Conservation (phyloP, 805 yeast species). For the Pichia occidentalis region DNA sequence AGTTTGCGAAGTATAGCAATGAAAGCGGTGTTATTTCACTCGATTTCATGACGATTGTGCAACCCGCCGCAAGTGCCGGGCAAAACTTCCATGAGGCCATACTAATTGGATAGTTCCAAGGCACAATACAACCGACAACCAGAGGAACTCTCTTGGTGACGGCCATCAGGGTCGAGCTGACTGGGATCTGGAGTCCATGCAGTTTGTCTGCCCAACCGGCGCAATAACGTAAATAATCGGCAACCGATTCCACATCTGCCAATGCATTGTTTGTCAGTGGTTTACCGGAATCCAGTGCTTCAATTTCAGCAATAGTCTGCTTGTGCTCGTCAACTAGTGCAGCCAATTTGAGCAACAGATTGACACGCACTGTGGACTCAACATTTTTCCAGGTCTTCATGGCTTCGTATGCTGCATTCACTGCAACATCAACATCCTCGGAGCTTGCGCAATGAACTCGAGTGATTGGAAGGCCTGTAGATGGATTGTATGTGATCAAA, state of each 20-base stretch:
- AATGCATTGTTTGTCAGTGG: slow-evolving; percentile 42
- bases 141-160: slow-evolving; percentile 63
- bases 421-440: slow-evolving; percentile 46
- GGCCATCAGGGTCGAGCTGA: slow-evolving; percentile 44
- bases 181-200: slow-evolving; percentile 36
- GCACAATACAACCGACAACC: slow-evolving; percentile 63
- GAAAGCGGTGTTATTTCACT: slow-evolving; percentile 75
- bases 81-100: slow-evolving; percentile 81
- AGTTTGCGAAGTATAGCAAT: slow-evolving; percentile 50
- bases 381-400: slow-evolving; percentile 42
- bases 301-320: slow-evolving; percentile 45
- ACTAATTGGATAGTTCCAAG: slow-evolving; percentile 65
- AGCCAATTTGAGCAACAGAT: slow-evolving; percentile 40
- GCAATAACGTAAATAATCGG: slow-evolving; percentile 42
- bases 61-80: slow-evolving; percentile 79
- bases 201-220: slow-evolving; percentile 61
- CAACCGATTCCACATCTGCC: slow-evolving; percentile 42
- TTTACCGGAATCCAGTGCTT: slow-evolving; percentile 52
- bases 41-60: slow-evolving; percentile 63
- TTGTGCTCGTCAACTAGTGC: slow-evolving; percentile 43
- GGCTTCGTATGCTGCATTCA: slow-evolving; percentile 41
- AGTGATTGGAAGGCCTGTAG: slow-evolving; percentile 42
- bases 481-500: slow-evolving; percentile 42
- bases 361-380: slow-evolving; percentile 35
- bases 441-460: slow-evolving; percentile 41